Evolutionary conservation across 1,139 yeast genomes (phyloP).

Genomic region (Yamadazyma taylorii): DNA sequence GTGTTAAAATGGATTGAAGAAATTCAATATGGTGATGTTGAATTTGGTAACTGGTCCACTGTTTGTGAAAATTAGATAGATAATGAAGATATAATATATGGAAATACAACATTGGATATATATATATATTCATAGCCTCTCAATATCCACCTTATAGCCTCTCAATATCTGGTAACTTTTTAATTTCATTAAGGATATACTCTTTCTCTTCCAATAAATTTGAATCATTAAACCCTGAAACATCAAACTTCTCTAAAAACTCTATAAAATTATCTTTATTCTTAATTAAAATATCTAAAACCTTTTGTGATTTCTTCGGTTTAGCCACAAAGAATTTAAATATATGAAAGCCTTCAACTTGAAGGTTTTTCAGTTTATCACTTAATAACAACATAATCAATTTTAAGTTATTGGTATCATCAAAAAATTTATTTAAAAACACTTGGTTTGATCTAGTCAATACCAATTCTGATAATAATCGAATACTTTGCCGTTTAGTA

Average conservation of each 20-base stretch:
- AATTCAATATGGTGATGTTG: slow-evolving; percentile 83
- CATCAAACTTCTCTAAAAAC: slow-evolving; percentile 67
- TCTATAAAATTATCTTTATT: slow-evolving; percentile 74
- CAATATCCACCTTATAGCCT: slow-evolving; percentile 9
- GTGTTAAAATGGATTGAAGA: slow-evolving; percentile 83
- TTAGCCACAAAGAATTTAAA: slow-evolving; percentile 94
- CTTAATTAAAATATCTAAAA: slow-evolving; percentile 77
- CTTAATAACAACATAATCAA: slow-evolving; percentile 82
- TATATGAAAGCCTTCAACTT: slow-evolving; percentile 87
- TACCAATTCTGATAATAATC: slow-evolving; percentile 74
- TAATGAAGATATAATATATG: too few species aligned
- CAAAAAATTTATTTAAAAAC: slow-evolving; percentile 76
- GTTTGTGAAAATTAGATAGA: slow-evolving; percentile 30
- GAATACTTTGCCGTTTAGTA: slow-evolving; percentile 86
- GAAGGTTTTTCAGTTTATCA: slow-evolving; percentile 86
- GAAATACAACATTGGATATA: too few species aligned
- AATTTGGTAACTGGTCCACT: slow-evolving; percentile 62
- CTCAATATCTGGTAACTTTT: slow-evolving; percentile 55
- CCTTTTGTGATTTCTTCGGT: slow-evolving; percentile 81
- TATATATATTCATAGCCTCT: neutral
- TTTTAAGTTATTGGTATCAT: slow-evolving; percentile 78
- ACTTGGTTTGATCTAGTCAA: slow-evolving; percentile 69
- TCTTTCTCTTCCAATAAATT: slow-evolving; percentile 77
- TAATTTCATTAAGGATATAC: slow-evolving; percentile 74
- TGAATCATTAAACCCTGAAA: slow-evolving; percentile 63